Percentiles rank a stretch among this genome's conserved stretches.
These are phyloP conservation scores for Kwoniella botswanensis DNA, from an alignment of 768 basidiomycete species.

Conservation along the genomic window DNA sequence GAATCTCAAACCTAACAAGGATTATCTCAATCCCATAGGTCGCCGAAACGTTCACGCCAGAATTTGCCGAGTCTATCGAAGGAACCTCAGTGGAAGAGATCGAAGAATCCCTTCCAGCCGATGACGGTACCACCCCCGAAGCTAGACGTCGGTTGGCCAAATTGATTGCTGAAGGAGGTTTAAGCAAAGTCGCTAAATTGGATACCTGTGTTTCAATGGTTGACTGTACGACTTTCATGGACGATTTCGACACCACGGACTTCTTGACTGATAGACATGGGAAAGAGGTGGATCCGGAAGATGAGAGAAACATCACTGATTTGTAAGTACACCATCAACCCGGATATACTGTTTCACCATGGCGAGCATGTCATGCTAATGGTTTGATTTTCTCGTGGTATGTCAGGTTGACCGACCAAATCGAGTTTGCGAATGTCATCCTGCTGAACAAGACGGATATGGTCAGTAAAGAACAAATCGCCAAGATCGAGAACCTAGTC, in stretches of 20 bases:
- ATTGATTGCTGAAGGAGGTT: conserved; percentile 52
- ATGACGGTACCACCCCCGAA: conserved; percentile 23
- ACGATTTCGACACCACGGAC: conserved; percentile 54
- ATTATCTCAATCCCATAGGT: conserved; percentile 33
- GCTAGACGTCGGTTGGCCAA: conserved; percentile 42
- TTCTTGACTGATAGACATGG: conserved; percentile 56
- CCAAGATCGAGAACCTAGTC: conserved; percentile 44
- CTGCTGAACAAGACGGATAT: conserved; percentile 56
- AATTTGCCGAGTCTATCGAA: conserved; percentile 46
- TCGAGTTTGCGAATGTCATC: conserved; percentile 58
- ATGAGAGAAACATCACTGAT: conserved; percentile 57
- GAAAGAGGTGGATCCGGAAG: conserved; percentile 51
- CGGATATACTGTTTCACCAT: background rate
- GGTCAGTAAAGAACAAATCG: conserved; percentile 34
- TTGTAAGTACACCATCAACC: conserved; percentile 19
- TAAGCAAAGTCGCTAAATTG: conserved; percentile 51
- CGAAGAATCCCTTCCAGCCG: conserved; percentile 30
- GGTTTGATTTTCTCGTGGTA: too few relatives aligned
- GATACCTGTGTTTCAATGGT: conserved; percentile 56
- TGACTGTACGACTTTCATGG: conserved; percentile 50
- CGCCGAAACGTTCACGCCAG: conserved; percentile 56
- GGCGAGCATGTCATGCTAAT: too few relatives aligned
- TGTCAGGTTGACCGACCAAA: conserved; percentile 52
- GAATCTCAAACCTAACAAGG: too few relatives aligned
- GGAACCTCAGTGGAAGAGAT: conserved; percentile 38